Conservation (phyloP, 2,329 filamentous ascomycete species). For the Trichocomaceae sp. region DNA sequence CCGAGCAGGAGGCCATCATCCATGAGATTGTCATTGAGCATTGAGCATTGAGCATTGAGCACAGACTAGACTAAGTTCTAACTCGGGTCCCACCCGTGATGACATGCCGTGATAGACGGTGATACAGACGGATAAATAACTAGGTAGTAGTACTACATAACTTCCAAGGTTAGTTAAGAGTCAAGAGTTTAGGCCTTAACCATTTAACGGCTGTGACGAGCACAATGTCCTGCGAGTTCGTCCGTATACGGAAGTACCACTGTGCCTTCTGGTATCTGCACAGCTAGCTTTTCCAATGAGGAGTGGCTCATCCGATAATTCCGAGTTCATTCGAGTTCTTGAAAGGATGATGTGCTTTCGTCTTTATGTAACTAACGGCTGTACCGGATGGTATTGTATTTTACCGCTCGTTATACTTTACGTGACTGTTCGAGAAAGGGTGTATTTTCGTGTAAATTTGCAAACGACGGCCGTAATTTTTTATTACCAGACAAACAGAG, state of each 20-base stretch:
- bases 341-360: no score
- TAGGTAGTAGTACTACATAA: no score
- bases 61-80: no score
- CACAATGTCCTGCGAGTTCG: not conserved
- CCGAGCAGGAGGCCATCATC: not conserved
- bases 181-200: no score
- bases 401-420: not conserved
- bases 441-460: not conserved
- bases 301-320: not conserved
- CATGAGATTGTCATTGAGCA: not conserved
- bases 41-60: no score
- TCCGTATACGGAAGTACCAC: not conserved
- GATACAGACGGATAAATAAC: no score
- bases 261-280: no score
- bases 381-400: not conserved
- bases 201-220: no score
- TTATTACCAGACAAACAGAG: not conserved
- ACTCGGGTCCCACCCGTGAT: no score
- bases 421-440: not conserved
- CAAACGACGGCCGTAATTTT: not conserved
- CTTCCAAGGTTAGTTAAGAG: no score
- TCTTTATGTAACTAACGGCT: no score
- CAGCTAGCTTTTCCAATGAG: conserved; percentile 3
- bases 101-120: no score
- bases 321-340: not conserved